Evolutionary conservation across 805 yeast genomes (phyloP).

Genomic region (Kodamaea fukazawae): DNA sequence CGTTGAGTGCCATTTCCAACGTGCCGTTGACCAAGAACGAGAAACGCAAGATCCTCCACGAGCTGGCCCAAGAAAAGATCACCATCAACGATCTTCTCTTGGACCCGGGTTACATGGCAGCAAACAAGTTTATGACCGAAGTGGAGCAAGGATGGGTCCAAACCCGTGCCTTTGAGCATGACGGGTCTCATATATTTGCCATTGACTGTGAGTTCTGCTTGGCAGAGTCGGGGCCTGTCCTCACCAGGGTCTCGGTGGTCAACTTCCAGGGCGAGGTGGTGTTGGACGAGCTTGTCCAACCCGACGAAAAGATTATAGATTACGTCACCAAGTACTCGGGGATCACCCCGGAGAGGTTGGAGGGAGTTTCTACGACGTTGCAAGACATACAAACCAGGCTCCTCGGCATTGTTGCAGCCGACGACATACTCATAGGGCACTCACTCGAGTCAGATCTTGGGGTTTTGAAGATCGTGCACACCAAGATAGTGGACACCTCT

Average conservation of each 20-base stretch:
- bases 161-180: slow-evolving; percentile 52
- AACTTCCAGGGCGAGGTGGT: slow-evolving; percentile 60
- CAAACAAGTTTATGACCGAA: slow-evolving; percentile 55
- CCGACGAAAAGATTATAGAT: slow-evolving; percentile 69
- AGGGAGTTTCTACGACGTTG: slow-evolving; percentile 60
- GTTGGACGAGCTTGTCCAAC: slow-evolving; percentile 75
- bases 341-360: slow-evolving; percentile 67
- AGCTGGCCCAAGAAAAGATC: slow-evolving; percentile 36
- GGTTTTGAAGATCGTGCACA: slow-evolving; percentile 70
- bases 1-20: slow-evolving; percentile 52
- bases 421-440: slow-evolving; percentile 82
- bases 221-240: slow-evolving; percentile 56
- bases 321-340: slow-evolving; percentile 87
- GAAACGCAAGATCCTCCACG: slow-evolving; percentile 36
- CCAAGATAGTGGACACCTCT: slow-evolving; percentile 77
- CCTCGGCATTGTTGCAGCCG: slow-evolving; percentile 42
- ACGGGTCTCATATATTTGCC: slow-evolving; percentile 66
- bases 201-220: slow-evolving; percentile 94
- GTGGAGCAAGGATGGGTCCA: slow-evolving; percentile 48
- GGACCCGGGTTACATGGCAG: slow-evolving; percentile 45
- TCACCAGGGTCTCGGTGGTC: slow-evolving; percentile 76
- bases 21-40: slow-evolving; percentile 60
- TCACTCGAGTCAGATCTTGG: slow-evolving; percentile 81
- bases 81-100: slow-evolving; percentile 53
- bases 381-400: slow-evolving; percentile 65